Base-by-base conservation (phyloP, 306 rosid genomes). In the Lithocarpus polystachyus region DNA sequence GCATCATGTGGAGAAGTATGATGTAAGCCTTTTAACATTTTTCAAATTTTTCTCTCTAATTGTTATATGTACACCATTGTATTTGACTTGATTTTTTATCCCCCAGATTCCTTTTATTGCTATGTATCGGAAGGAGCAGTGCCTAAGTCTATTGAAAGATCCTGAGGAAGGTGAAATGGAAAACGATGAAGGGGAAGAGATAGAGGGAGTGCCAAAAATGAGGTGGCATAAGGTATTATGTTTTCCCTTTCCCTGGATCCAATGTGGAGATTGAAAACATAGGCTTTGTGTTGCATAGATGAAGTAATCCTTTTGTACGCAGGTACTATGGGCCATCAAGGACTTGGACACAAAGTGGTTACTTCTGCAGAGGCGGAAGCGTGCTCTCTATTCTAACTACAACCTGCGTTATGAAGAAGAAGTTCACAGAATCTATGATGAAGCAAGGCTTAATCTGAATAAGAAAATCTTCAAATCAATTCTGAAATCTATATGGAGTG, bases 311-410 rank as follows among this genome's bases (percentile, higher is more conserved):
- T 75, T 64, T 56, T 80, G 57, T 24, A 5, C 75, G 19, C 68
- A 95, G 99, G 87, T 88, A 56, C 99, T 95, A 10, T 95, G 99
- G 99, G 97, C 93, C 61, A 88, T 95, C 72, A 96, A 90, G 77
- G 96, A 93, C 82, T 86, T 95, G 89, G 96, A 93, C 92, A 82
- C 87, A 74, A 95, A 95, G 84, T 93, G 99, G 99, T 79, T 93
- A 85, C 92, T 91, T 64, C 96, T 95, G 72, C 98, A 89, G 82
- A 95, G 93, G 86, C 84, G 99, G 52, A 95, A 93, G 82, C 89
- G 76, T 84, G 99, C 98, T 76, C 91, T 95, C 62, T 87, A 89
- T 71, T 81, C 80, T 72, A 90, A 95, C 81, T 95, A 91, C 81
- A 87, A 72, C 59, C 93, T 87, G 86, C 92, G 98, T 8, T 88